Conservation (phyloP, 176 grass and related monocot species). For the Panicum miliaceum region DNA sequence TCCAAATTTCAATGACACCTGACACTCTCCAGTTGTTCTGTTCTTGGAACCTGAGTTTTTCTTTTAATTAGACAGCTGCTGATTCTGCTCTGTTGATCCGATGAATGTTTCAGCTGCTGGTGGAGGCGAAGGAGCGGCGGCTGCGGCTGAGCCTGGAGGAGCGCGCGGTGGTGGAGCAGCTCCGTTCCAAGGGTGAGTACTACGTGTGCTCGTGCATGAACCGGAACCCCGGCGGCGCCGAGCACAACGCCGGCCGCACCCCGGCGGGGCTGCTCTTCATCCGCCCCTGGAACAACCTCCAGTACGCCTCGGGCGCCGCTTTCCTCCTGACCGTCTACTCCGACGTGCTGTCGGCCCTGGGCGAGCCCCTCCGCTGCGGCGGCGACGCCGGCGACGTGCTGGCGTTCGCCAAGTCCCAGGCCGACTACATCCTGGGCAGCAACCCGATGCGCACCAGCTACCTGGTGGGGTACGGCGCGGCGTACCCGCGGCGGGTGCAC, state of each 20-base stretch:
- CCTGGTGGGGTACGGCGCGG: conserved; percentile 67
- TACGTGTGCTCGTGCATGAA: conserved; percentile 88
- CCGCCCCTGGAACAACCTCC: conserved; percentile 90
- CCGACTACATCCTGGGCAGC: conserved; percentile 74
- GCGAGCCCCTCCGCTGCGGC: conserved; percentile 52
- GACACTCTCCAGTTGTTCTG: too few relatives aligned
- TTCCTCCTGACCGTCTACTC: conserved; percentile 76
- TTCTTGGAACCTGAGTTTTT: too few relatives aligned
- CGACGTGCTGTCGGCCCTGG: conserved; percentile 52
- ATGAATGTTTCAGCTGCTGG: conserved; percentile 59
- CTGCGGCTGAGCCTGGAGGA: conserved; percentile 42
- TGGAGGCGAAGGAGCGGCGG: conserved; percentile 48
- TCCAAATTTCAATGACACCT: neutral
- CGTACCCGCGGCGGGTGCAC: conserved; percentile 71
- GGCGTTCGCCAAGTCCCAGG: conserved; percentile 62
- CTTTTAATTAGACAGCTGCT: neutral
- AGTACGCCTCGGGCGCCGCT: conserved; percentile 77
- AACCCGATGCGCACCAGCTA: conserved; percentile 77
- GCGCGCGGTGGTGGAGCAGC: conserved; percentile 54
- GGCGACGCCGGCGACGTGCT: conserved; percentile 44
- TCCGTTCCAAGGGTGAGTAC: conserved; percentile 61
- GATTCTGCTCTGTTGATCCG: neutral
- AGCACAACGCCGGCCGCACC: conserved; percentile 70
- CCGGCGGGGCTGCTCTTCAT: conserved; percentile 82
- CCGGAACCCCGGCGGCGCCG: conserved; percentile 57